Percentiles rank a stretch among this genome's conserved stretches.
Conservation (phyloP, 2,329 filamentous ascomycete species). For the Clathrospora elynae region DNA sequence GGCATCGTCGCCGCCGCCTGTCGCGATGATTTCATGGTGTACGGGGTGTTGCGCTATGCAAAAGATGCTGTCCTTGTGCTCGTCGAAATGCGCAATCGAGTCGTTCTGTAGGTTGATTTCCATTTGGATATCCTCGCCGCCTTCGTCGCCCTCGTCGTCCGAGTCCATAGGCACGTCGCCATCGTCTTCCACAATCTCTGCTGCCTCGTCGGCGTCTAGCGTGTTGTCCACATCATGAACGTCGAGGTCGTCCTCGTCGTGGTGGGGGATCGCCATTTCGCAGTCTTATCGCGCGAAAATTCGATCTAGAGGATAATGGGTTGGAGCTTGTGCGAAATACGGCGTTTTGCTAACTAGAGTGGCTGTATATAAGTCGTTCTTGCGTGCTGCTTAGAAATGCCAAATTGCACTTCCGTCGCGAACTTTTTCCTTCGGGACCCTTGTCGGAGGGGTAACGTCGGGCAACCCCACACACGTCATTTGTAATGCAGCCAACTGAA, state of each 20-base stretch:
- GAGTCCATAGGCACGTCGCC: constrained; percentile 82
- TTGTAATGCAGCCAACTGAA: constrained; percentile 28
- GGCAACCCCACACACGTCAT: constrained; percentile 42
- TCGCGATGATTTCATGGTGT: constrained; percentile 77
- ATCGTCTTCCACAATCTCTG: constrained; percentile 72
- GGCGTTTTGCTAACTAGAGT: background rate
- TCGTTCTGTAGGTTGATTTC: constrained; percentile 89
- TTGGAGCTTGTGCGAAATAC: background rate
- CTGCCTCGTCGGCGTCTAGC: constrained; percentile 76
- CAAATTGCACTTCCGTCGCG: constrained; percentile 25
- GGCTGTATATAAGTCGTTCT: constrained; percentile 18
- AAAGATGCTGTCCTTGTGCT: constrained; percentile 89
- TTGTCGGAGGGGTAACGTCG: constrained; percentile 26
- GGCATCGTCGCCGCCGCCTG: constrained; percentile 83
- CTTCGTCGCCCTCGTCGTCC: constrained; percentile 62
- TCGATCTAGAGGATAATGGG: background rate
- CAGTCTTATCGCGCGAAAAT: background rate
- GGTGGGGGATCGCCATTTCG: constrained; percentile 37
- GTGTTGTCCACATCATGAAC: constrained; percentile 71
- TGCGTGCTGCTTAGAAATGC: constrained; percentile 45
- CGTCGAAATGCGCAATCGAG: constrained; percentile 89
- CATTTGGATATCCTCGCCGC: constrained; percentile 60
- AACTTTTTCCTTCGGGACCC: constrained; percentile 40
- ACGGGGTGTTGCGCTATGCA: constrained; percentile 90
- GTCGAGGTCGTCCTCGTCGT: constrained; percentile 38